These are phyloP conservation scores for Yarrowia sp. DNA, from an alignment of 805 yeast species.

Conservation along the genomic window DNA sequence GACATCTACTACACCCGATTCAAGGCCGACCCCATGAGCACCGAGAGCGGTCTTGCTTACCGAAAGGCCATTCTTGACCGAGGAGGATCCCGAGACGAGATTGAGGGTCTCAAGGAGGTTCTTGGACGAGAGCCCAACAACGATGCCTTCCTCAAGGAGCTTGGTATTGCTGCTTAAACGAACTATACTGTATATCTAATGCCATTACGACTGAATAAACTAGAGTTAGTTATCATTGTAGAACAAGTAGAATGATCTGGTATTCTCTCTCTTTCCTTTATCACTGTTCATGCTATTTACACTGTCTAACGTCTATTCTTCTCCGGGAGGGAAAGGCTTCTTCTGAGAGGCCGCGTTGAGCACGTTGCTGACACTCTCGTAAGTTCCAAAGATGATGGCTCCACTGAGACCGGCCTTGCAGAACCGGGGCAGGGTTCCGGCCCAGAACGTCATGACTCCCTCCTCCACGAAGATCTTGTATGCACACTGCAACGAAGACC, in stretches of 20 bases:
- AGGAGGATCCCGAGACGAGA: conserved; percentile 78
- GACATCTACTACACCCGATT: conserved; percentile 80
- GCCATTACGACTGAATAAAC: neutral
- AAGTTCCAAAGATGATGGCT: conserved; percentile 69
- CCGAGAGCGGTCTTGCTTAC: conserved; percentile 67
- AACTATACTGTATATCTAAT: neutral
- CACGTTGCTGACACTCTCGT: conserved; percentile 62
- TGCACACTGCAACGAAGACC: conserved; percentile 50
- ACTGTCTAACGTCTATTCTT: conserved; percentile 41
- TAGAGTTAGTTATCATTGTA: too few relatives aligned
- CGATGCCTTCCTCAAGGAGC: conserved; percentile 63
- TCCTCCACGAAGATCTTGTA: conserved; percentile 52
- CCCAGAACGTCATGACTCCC: conserved; percentile 52
- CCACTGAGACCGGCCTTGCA: conserved; percentile 75
- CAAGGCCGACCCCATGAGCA: conserved; percentile 69
- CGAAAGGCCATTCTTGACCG: conserved; percentile 71
- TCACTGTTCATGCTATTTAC: conserved; percentile 16
- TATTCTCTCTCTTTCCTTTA: neutral
- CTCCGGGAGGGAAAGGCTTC: conserved; percentile 51
- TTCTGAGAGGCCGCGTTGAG: conserved; percentile 52
- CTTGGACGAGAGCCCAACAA: conserved; percentile 79
- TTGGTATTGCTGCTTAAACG: conserved; percentile 33
- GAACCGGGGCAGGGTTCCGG: conserved; percentile 61
- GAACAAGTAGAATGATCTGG: neutral
- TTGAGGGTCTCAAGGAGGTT: conserved; percentile 67